Evolutionary conservation across 805 yeast genomes (phyloP), one percentile per base, ranked within the genome.

Genomic region (Candida methanosorbosa): DNA sequence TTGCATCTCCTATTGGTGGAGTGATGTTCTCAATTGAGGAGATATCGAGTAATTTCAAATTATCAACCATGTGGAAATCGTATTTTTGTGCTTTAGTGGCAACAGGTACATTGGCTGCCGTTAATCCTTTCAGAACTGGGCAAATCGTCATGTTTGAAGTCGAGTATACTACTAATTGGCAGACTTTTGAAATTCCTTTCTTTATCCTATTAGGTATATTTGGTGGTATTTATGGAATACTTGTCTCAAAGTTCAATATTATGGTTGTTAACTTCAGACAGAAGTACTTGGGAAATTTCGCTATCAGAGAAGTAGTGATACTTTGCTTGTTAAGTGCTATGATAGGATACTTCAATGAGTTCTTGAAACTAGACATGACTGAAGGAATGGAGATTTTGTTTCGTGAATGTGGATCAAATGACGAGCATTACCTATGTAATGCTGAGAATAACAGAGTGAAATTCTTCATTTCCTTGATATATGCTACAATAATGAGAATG

Each of bases 1-100:
- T 92, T 64, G 97, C 95, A 0, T 75, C 88, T 11, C 98, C 98
- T 0, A 86, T 90, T 63, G 95, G 95, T 18, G 99, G 99, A 13
- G 97, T 92, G 1, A 59, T 92, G 27, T 92, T 94, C 55, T 78
- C 94, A 11, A 71, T 92, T 39, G 99, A 92, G 54, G 98, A 92
- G 47, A 86, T 92, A 21, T 74, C 92, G 0, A 67, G 79, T 22
- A 71, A 72, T 27, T 81, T 86, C 52, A 81, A 76, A 44, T 61
- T 87, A 13, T 68, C 81, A 3, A 83, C 95, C 1, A 70, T 94
- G 56, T 85, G 95, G 94, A 82, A 86, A 48, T 75, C 92, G 2
- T 92, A 88, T 50, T 88, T 86, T 48, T 87, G 97, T 48, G 82
- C 96, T 1, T 61, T 94, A 39, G 75, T 86, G 1, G 96, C 96